Evolutionary conservation across 805 yeast species (phyloP).

Genomic region (Yamadazyma olivae): DNA sequence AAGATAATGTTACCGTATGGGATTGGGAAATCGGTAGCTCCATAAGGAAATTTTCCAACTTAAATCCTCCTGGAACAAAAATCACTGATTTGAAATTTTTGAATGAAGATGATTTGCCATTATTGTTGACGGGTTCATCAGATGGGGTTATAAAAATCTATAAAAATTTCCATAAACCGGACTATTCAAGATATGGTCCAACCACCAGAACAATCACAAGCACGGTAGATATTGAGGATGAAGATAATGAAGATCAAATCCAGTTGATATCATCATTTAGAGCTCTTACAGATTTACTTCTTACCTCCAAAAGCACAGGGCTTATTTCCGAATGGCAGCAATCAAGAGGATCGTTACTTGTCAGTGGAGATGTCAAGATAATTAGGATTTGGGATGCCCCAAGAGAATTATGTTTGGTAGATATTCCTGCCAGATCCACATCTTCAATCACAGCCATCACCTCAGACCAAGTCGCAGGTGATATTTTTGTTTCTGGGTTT

Average conservation of each 20-base stretch:
- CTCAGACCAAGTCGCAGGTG: slow-evolving; percentile 94
- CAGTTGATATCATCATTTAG: slow-evolving; percentile 87
- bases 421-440: slow-evolving; percentile 88
- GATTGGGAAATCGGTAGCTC: slow-evolving; percentile 72
- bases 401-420: slow-evolving; percentile 78
- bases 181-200: not conserved
- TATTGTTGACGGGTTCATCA: slow-evolving; percentile 82
- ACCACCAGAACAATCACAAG: no score
- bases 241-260: slow-evolving; percentile 28
- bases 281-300: slow-evolving; percentile 79
- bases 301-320: slow-evolving; percentile 81
- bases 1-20: slow-evolving; percentile 80
- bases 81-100: slow-evolving; percentile 82
- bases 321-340: slow-evolving; percentile 96
- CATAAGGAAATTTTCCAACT: slow-evolving; percentile 71
- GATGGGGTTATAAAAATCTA: slow-evolving; percentile 93
- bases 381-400: slow-evolving; percentile 97
- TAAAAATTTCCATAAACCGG: slow-evolving; percentile 56
- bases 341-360: slow-evolving; percentile 83
- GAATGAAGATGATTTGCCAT: slow-evolving; percentile 89
- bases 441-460: slow-evolving; percentile 86
- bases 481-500: slow-evolving; percentile 86
- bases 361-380: slow-evolving; percentile 91
- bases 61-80: slow-evolving; percentile 83
- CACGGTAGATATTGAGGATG: slow-evolving; percentile 8